Conservation (phyloP, 2,329 filamentous ascomycete species). For the Exophiala bonariae region DNA sequence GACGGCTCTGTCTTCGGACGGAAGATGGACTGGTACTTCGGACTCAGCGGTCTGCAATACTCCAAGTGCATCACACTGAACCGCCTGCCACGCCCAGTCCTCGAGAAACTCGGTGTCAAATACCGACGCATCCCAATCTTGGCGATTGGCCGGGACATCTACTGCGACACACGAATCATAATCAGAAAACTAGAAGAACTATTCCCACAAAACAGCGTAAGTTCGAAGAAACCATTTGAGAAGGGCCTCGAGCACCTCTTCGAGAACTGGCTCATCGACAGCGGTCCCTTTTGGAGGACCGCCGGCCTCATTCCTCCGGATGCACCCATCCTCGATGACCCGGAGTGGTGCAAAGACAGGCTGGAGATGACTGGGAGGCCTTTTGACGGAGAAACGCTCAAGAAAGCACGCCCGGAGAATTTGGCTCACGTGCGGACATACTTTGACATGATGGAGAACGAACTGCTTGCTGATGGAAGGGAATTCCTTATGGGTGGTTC, state of each 20-base stretch:
- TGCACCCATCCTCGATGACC: conserved; percentile 55
- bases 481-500: conserved; percentile 60
- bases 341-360: conserved; percentile 60
- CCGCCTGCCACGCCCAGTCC: conserved; percentile 62
- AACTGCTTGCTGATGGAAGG: conserved; percentile 64
- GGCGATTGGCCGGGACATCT: conserved; percentile 65
- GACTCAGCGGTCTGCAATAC: conserved; percentile 8
- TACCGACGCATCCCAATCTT: conserved; percentile 71
- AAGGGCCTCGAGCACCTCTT: conserved; percentile 56
- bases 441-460: conserved; percentile 61
- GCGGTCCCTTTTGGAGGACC: conserved; percentile 56
- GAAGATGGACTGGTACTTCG: conserved; percentile 18
- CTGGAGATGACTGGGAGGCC: conserved; percentile 13
- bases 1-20: conserved; percentile 15
- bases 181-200: conserved; percentile 61
- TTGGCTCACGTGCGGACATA: conserved; percentile 55
- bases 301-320: conserved; percentile 57
- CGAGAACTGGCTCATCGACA: conserved; percentile 56
- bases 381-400: conserved; percentile 33
- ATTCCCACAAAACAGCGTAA: conserved; percentile 46
- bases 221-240: conserved; percentile 40
- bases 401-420: conserved; percentile 52
- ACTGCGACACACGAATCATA: conserved; percentile 69
- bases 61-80: conserved; percentile 14
- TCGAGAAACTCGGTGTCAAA: conserved; percentile 59